phyloP scores from a whole-genome alignment of 1,284 basidiomycete genomes.

The Schizophyllum amplum region DNA sequence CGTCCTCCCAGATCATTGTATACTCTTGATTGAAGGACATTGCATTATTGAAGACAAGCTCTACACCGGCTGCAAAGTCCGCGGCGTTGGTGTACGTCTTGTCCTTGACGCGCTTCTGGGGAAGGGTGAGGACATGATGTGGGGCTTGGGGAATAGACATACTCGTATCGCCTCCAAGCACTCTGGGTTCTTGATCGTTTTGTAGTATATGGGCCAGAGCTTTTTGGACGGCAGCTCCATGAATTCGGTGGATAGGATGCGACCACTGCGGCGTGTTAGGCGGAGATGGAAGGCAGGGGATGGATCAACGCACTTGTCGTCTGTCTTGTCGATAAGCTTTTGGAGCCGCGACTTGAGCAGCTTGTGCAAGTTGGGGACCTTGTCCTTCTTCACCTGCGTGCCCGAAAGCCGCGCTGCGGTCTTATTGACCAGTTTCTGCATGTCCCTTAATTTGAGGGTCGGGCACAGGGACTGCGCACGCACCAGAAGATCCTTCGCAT shows the following conservation, averaged over 20 bases:
- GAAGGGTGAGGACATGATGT: constrained; percentile 2
- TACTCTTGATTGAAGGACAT: constrained; percentile 74
- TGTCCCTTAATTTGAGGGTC: constrained; percentile 4
- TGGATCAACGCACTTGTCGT: constrained; percentile 42
- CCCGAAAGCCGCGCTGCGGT: constrained; percentile 51
- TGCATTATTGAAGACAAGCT: constrained; percentile 89
- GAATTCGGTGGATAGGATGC: constrained; percentile 68
- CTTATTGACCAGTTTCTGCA: constrained; percentile 60
- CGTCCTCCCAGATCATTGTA: constrained; percentile 72
- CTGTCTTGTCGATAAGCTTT: constrained; percentile 63
- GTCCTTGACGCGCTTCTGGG: constrained; percentile 66
- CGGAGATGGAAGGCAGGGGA: neutral
- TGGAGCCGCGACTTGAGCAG: constrained; percentile 58
- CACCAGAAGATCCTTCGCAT: constrained; percentile 65
- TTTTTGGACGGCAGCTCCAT: constrained; percentile 77
- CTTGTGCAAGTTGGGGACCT: constrained; percentile 51
- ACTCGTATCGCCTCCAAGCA: constrained; percentile 78
- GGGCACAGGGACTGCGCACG: constrained; percentile 6
- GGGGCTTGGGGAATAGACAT: constrained; percentile 21
- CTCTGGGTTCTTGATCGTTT: constrained; percentile 75
- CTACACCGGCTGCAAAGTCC: constrained; percentile 80
- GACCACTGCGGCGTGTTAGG: constrained; percentile 39
- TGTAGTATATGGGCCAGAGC: constrained; percentile 81
- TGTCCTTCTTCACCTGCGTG: constrained; percentile 39
- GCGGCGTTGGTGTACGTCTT: constrained; percentile 61